Evolutionary conservation across 2,329 filamentous ascomycete genomes (phyloP).

Genomic region (Pyrenophora graminea): DNA sequence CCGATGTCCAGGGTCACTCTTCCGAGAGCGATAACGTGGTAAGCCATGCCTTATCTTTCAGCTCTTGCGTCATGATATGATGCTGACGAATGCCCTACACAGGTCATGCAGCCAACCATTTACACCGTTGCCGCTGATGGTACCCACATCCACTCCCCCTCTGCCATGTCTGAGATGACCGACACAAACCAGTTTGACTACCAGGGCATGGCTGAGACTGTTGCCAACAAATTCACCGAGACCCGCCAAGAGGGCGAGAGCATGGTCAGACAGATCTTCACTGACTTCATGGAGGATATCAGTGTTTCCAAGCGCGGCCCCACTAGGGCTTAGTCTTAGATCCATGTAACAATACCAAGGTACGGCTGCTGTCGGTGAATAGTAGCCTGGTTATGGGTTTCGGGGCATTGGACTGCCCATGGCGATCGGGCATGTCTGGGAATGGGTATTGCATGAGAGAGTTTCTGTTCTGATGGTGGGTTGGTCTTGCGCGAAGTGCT

Average conservation of each 20-base stretch:
- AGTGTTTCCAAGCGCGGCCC: conserved; percentile 44
- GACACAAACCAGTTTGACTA: conserved; percentile 62
- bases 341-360: neutral
- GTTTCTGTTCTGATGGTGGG: neutral
- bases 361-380: conserved; percentile 1
- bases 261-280: conserved; percentile 53
- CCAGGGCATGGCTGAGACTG: conserved; percentile 59
- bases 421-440: conserved; percentile 2
- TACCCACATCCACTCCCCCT: conserved; percentile 54
- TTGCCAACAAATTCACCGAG: conserved; percentile 41
- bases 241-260: conserved; percentile 50
- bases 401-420: conserved; percentile 1
- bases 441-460: neutral
- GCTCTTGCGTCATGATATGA: neutral
- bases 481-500: conserved; percentile 41
- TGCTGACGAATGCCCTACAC: conserved; percentile 27
- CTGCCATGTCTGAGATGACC: conserved; percentile 62
- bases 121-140: conserved; percentile 56
- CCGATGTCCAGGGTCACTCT: conserved; percentile 17
- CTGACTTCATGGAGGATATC: conserved; percentile 56
- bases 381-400: conserved; percentile 1
- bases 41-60: conserved; percentile 8
- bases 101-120: conserved; percentile 61
- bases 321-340: conserved; percentile 24
- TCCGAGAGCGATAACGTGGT: conserved; percentile 33